These are phyloP conservation scores for Pseudopithomyces maydicus DNA, from an alignment of 2,329 filamentous ascomycete species.

Conservation along the genomic window DNA sequence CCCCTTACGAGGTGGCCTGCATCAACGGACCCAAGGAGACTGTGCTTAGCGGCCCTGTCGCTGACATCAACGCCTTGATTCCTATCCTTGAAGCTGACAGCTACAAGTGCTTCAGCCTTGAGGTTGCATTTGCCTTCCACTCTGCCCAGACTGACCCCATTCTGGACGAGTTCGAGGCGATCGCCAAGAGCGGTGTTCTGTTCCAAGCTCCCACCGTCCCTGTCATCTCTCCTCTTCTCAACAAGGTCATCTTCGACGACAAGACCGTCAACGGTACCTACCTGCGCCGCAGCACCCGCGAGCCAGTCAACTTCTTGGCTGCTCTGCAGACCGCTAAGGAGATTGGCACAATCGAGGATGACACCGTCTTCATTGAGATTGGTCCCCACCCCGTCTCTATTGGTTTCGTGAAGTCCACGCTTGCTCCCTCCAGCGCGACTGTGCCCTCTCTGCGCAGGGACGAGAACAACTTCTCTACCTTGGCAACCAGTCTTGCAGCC, in stretches of 20 bases:
- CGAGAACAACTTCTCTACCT: conserved; percentile 68
- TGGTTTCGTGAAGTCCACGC: conserved; percentile 70
- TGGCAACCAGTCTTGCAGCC: conserved; percentile 61
- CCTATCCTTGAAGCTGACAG: conserved; percentile 56
- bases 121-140: conserved; percentile 71
- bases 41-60: conserved; percentile 47
- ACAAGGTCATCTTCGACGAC: conserved; percentile 62
- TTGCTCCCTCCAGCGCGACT: conserved; percentile 59
- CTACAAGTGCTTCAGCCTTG: conserved; percentile 65
- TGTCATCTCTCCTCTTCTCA: conserved; percentile 70
- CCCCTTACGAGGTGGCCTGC: conserved; percentile 30
- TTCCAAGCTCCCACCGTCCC: conserved; percentile 66
- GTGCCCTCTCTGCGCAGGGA: conserved; percentile 66
- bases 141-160: conserved; percentile 69
- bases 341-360: conserved; percentile 64
- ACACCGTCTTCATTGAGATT: conserved; percentile 73
- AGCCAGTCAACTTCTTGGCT: conserved; percentile 71
- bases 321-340: conserved; percentile 65
- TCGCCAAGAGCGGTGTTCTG: conserved; percentile 56
- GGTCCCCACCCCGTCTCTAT: conserved; percentile 73
- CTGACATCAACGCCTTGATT: conserved; percentile 62
- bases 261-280: conserved; percentile 66
- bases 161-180: conserved; percentile 62
- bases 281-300: conserved; percentile 67
- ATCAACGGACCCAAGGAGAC: conserved; percentile 35